Base-by-base conservation (phyloP, 805 yeast genomes). In the Hemisphaericaspora nanyangensis region DNA sequence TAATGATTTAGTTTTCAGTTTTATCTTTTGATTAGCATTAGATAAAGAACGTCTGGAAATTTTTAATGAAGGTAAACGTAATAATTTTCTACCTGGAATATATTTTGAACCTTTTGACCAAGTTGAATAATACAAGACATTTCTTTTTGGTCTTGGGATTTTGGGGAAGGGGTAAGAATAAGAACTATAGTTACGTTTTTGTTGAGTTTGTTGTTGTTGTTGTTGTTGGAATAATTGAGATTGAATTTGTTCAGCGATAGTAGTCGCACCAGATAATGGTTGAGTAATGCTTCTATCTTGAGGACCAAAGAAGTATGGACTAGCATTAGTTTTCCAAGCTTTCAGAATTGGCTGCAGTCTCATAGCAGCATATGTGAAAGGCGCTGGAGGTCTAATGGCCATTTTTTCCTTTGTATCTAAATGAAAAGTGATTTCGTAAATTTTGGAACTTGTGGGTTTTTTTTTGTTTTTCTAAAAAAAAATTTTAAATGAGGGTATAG, bases 141-240 rank as follows among this genome's bases (percentile, higher is more conserved):
- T 73, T 46, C 80, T 57, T 54, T 74, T 77, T 6, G 83, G 80
- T 41, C 80, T 61, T 3, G 82, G 80, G 36, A 77, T 73, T 46
- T 64, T 65, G 1, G 82, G 80, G 49, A 77, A 74, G 11, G 60
- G 63, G 44, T 73, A 70, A 3, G 26, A 22, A 8, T 8, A 3
- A 8, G 26, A 22, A 37, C 61, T 48, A 13, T 51, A 41, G 35
- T 44, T 37, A 20, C 58, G 46, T 26, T 45, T 52, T n/a, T n/a
- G n/a, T n/a, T n/a, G n/a, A 31, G 47, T 52, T 37, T 50, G 50
- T 18, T 29, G 37, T 19, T 35, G 59, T 34, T 48, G 54, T 37
- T 50, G 50, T 18, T 29, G 37, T 19, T 35, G 59, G 56, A 13
- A 8, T 27, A 24, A 24, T 26, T 33, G 29, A 13, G 16, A 27